Evolutionary conservation across 2,329 filamentous ascomycete species (phyloP).

Genomic region (Clonostachys chloroleuca): DNA sequence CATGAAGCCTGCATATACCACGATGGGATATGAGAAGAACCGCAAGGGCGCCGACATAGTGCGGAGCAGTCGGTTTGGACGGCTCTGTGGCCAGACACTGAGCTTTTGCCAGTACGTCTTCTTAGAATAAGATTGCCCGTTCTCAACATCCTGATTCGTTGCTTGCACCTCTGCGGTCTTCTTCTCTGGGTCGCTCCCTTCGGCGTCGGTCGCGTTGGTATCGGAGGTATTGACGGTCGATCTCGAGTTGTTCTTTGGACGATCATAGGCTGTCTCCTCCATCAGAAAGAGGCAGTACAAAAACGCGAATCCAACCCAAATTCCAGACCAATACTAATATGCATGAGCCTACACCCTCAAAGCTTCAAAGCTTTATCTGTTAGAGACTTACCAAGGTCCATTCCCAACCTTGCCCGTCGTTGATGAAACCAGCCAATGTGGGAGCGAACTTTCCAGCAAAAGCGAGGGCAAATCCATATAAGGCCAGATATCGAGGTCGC

Average conservation of each 20-base stretch:
- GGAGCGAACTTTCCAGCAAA: constrained; percentile 1
- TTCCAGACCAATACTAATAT: constrained; percentile 26
- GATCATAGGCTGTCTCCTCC: constrained; percentile 53
- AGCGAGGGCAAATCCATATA: constrained; percentile 30
- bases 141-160: not conserved
- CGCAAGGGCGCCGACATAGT: not conserved
- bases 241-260: constrained; percentile 7
- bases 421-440: constrained; percentile 1
- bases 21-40: constrained; percentile 1
- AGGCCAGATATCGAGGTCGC: constrained; percentile 33
- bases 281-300: constrained; percentile 48
- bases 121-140: not conserved
- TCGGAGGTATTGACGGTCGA: not conserved
- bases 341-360: not conserved
- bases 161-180: not conserved
- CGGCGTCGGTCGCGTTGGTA: not conserved
- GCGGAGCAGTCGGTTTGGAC: not conserved
- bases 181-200: not conserved
- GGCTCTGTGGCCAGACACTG: not conserved
- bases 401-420: constrained; percentile 15
- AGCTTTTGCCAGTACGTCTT: constrained; percentile 1
- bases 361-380: too few relatives aligned
- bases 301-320: constrained; percentile 26
- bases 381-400: constrained; percentile 12
- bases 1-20: not conserved